Evolutionary conservation across 2,329 filamentous ascomycete genomes (phyloP), one percentile per base, ranked within the genome.

Genomic region (Neofusicoccum laricinum): DNA sequence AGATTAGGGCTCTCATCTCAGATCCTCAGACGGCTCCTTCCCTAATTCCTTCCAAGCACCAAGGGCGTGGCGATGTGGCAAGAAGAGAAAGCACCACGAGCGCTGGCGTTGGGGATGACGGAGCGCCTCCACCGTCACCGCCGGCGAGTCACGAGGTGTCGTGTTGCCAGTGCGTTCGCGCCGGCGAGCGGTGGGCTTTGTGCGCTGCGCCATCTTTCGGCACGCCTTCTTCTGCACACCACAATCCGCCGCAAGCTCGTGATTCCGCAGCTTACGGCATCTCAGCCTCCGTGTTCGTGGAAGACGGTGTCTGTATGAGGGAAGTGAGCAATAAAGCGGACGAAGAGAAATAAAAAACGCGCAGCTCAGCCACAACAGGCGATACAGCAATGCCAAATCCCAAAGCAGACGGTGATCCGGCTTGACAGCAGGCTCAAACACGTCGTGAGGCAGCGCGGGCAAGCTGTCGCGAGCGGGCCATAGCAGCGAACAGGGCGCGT

Each of bases 91-190:
- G 21, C 7, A 15, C 41, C 41, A 45, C 41, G n/a, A 17, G 41
- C 7, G 41, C 1, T 17, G 40, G 8, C 12, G 21, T 30, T 10
- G 45, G 51, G 51, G 21, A 41, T 21, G 36, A 34, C 36, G 45
- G 34, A 25, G 51, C 51, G 51, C 51, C 51, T 36, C 51, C 19
- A 41, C 41, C 51, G 51, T 55, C 51, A 55, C 51, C 51, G 51
- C 19, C 3, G 34, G 51, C 51, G 36, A 36, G 51, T 55, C 51
- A 55, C 51, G 36, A 41, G 51, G 36, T 40, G 17, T 19, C 49
- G 12, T 30, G 19, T 40, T 10, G 19, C 6, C 21, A 30, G 25
- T 30, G 25, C 25, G 25, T 30, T 6, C 25, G 14, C 6, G n/a
- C 10, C 4, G 41, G n/a, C 41, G 41, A 10, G 41, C 41, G 4